These are phyloP conservation scores for Botrytis fragariae DNA, from an alignment of 2,329 filamentous ascomycete species.

Conservation along the genomic window DNA sequence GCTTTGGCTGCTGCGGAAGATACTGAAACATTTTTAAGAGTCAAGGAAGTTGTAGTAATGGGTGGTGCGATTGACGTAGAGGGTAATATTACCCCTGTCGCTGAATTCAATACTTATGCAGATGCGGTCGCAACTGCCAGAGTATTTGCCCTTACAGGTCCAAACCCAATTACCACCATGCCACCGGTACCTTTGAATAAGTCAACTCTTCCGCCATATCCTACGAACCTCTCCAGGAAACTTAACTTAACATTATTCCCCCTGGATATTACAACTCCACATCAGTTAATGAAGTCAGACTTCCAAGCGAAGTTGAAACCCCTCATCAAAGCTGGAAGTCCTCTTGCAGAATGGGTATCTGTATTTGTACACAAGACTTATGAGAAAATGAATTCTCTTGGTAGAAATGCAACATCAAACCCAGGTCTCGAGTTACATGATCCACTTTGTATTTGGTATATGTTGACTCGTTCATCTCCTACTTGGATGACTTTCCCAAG, in stretches of 20 bases:
- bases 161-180: constrained; percentile 73
- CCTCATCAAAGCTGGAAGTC: constrained; percentile 60
- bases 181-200: constrained; percentile 60
- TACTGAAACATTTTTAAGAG: constrained; percentile 81
- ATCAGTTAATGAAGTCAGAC: constrained; percentile 60
- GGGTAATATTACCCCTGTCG: constrained; percentile 82
- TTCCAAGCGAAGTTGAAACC: constrained; percentile 57
- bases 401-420: constrained; percentile 49
- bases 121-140: constrained; percentile 76
- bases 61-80: constrained; percentile 76
- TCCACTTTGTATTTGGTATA: constrained; percentile 76
- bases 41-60: constrained; percentile 94
- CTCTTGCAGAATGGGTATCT: constrained; percentile 69
- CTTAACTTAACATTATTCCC: constrained; percentile 71
- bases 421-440: constrained; percentile 70
- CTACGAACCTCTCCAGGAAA: constrained; percentile 57
- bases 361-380: constrained; percentile 72
- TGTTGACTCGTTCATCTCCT: constrained; percentile 59
- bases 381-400: constrained; percentile 62
- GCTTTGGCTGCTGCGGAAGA: constrained; percentile 86
- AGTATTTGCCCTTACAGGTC: constrained; percentile 74
- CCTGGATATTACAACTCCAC: constrained; percentile 72
- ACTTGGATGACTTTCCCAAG: constrained; percentile 56
- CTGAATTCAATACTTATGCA: constrained; percentile 95
- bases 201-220: constrained; percentile 58